These are phyloP conservation scores for Magnaporthiopsis rhizophila DNA, from an alignment of 2,329 filamentous ascomycete genomes.

Conservation along the genomic window DNA sequence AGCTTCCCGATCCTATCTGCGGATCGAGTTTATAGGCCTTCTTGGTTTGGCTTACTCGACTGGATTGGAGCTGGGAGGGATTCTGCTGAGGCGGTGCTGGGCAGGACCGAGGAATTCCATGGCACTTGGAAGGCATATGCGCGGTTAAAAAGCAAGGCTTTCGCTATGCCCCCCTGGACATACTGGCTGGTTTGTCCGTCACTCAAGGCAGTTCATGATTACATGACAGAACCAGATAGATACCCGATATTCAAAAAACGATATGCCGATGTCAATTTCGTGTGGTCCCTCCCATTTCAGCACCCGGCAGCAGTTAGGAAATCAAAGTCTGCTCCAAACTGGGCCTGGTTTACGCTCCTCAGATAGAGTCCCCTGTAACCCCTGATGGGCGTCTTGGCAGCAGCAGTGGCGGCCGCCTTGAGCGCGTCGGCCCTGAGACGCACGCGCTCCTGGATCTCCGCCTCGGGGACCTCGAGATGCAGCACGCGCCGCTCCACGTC, in stretches of 20 bases:
- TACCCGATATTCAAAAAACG: conserved; percentile 15
- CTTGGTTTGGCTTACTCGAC: not conserved
- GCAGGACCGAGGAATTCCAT: not conserved
- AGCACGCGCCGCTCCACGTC: conserved; percentile 61
- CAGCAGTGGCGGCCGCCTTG: conserved; percentile 13
- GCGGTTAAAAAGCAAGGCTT: not conserved
- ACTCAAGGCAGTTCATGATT: conserved; percentile 4
- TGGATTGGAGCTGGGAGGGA: not conserved
- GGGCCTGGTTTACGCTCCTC: conserved; percentile 50
- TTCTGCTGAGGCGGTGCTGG: not conserved
- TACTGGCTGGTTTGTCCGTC: not conserved
- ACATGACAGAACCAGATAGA: conserved; percentile 19
- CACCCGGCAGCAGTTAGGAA: conserved; percentile 43
- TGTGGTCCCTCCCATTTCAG: not conserved
- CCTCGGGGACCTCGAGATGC: conserved; percentile 52
- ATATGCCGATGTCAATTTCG: conserved; percentile 7
- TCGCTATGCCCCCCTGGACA: not conserved
- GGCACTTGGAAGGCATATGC: not conserved
- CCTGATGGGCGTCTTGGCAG: conserved; percentile 25
- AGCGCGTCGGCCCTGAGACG: conserved; percentile 27
- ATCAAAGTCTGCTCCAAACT: conserved; percentile 53
- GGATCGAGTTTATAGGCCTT: not conserved
- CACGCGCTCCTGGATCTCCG: conserved; percentile 58
- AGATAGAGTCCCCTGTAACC: conserved; percentile 54
- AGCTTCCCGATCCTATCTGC: not conserved